A percentile compares a stretch with the other conserved stretches of the same genome.
Evolutionary conservation across 371 early-diverging fungal genomes (phyloP).

Genomic region (Apophysomyces variabilis): DNA sequence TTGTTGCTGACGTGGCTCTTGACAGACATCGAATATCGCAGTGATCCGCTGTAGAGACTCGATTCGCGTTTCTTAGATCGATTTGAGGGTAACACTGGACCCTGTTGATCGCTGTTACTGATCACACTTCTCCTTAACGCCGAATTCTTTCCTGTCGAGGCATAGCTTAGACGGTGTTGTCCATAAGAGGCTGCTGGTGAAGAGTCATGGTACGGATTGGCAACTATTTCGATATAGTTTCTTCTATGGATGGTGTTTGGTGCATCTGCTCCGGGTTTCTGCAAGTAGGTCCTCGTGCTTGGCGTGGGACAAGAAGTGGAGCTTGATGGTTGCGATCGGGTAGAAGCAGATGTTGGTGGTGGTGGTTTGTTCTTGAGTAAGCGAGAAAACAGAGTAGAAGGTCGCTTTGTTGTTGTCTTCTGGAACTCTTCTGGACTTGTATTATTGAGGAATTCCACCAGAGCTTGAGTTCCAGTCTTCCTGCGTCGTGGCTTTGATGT

Average conservation of each 20-base stretch:
- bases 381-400: slow-evolving; percentile 36
- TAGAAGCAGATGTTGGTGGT: slow-evolving; percentile 22
- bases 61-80: slow-evolving; percentile 35
- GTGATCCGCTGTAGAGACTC: slow-evolving; percentile 43
- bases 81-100: slow-evolving; percentile 37
- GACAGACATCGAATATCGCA: slow-evolving; percentile 38
- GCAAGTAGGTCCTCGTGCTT: neutral
- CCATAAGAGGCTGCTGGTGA: slow-evolving; percentile 22
- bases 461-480: slow-evolving; percentile 47
- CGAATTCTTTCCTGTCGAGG: slow-evolving; percentile 9
- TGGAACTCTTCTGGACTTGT: slow-evolving; percentile 57
- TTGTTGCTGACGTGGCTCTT: slow-evolving; percentile 30
- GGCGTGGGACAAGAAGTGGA: slow-evolving; percentile 11
- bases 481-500: slow-evolving; percentile 27
- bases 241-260: slow-evolving; percentile 24
- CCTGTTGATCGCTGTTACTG: slow-evolving; percentile 15
- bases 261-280: slow-evolving; percentile 1
- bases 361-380: slow-evolving; percentile 30
- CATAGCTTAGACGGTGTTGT: slow-evolving; percentile 7
- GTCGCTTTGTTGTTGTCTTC: slow-evolving; percentile 28
- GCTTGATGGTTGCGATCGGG: slow-evolving; percentile 21
- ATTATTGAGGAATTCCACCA: slow-evolving; percentile 51
- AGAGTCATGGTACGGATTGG: slow-evolving; percentile 26
- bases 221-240: slow-evolving; percentile 42
- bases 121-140: slow-evolving; percentile 19